Base-by-base conservation (phyloP, 225 moss, liverwort and hornwort species). In the Sphagnum tenellum region DNA sequence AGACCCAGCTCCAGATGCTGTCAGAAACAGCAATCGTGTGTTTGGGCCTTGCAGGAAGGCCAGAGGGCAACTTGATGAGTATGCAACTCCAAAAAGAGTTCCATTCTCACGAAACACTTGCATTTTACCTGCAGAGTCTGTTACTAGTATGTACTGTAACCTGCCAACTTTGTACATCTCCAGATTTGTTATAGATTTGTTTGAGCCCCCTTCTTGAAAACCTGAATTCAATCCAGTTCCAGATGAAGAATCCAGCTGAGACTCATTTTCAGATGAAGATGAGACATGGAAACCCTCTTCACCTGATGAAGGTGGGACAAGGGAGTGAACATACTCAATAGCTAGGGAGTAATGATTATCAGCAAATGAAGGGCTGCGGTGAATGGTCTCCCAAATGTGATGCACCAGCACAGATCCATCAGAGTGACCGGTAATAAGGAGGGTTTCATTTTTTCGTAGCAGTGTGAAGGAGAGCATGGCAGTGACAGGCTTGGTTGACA, bases 391-490 rank as follows among this genome's bases (percentile, higher is more conserved):
- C 77, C 76, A 88, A 48, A 95, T 72, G 29, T 82, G 88, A 66
- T 95, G 95, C 73, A 95, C 88, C 45, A 88, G 81, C 47, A 95
- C 95, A 47, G 80, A 74, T 10, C 95, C 95, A 73, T 95, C 95
- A 8, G 92, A 82, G 57, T 95, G 92, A 46, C 95, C 95, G 3
- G 95, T 89, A 58, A 92, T 82, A 47, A 95, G 65, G 68, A 81
- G 84, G 3, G 88, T 95, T 67, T 92, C 95, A 63, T 92, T 88
- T 61, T 88, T 89, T 46, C 82, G 82, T 60, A 89, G 1, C 60
- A 89, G 1, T 9, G 79, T 74, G 72, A 89, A 92, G 52, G 95
- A 95, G 4, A 92, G 79, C 92, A 95, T 95, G 70, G 86, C 79
- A 14, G 91, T 95, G 48, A 95, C 76, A 12, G 95, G 92, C 47